These are phyloP conservation scores for Lipomyces orientalis DNA, from an alignment of 805 yeast genomes.

Conservation along the genomic window DNA sequence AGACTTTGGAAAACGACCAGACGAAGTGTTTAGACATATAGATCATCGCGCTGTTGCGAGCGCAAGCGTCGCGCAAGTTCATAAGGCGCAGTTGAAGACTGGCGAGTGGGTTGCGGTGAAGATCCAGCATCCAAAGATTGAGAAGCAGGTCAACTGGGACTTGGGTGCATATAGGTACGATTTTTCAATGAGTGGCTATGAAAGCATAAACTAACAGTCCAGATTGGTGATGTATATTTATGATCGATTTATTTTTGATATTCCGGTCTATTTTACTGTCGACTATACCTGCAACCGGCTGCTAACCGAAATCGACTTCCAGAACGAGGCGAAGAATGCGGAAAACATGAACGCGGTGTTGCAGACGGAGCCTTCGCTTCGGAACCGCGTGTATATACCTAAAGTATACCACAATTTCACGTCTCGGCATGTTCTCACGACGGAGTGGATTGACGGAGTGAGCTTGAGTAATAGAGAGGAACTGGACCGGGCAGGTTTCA, in stretches of 20 bases:
- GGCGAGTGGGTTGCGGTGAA: slow-evolving; percentile 68
- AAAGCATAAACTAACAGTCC: neutral
- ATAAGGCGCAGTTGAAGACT: slow-evolving; percentile 54
- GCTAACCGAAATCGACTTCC: slow-evolving; percentile 66
- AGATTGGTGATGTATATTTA: slow-evolving; percentile 57
- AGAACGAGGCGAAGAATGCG: slow-evolving; percentile 61
- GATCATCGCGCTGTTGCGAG: slow-evolving; percentile 70
- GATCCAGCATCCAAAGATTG: slow-evolving; percentile 68
- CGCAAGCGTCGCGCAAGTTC: slow-evolving; percentile 78
- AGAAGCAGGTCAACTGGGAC: slow-evolving; percentile 66
- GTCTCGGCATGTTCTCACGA: slow-evolving; percentile 59
- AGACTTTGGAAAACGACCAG: slow-evolving; percentile 53
- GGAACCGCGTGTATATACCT: slow-evolving; percentile 61
- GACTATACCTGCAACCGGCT: slow-evolving; percentile 63
- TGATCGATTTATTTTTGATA: slow-evolving; percentile 59
- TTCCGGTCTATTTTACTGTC: slow-evolving; percentile 65
- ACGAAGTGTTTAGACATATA: slow-evolving; percentile 53
- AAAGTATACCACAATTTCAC: slow-evolving; percentile 53
- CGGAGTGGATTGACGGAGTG: slow-evolving; percentile 81
- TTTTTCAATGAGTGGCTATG: neutral
- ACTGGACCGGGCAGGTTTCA: slow-evolving; percentile 49
- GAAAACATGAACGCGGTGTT: slow-evolving; percentile 49
- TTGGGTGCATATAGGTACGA: slow-evolving; percentile 55
- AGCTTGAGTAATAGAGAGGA: slow-evolving; percentile 56
- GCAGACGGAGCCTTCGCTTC: slow-evolving; percentile 51